Conservation (phyloP, 2,329 filamentous ascomycete species). For the Parastagonospora avenae region DNA sequence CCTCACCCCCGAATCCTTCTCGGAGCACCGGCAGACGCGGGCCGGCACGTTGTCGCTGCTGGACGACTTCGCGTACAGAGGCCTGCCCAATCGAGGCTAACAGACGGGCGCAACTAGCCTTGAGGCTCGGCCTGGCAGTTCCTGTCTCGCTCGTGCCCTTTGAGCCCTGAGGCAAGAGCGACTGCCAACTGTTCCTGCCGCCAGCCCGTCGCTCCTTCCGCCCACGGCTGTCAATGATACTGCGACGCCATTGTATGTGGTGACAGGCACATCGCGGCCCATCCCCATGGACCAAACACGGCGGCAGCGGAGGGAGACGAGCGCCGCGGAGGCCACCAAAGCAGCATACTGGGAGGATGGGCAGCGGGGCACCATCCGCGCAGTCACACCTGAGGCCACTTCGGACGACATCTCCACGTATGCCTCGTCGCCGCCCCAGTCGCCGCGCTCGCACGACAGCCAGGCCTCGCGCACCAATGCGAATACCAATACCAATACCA, state of each 20-base stretch:
- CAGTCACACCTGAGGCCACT: constrained; percentile 67
- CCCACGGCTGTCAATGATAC: constrained; percentile 26
- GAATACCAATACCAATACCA: too few species aligned
- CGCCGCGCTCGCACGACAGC: constrained; percentile 34
- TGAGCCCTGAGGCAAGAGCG: too few species aligned
- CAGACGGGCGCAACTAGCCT: neutral
- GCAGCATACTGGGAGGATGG: constrained; percentile 18
- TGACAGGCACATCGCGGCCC: constrained; percentile 17
- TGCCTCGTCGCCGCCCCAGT: constrained; percentile 36
- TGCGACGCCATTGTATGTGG: constrained; percentile 10
- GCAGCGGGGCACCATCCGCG: constrained; percentile 56
- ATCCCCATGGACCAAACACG: constrained; percentile 35
- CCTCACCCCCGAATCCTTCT: constrained; percentile 10
- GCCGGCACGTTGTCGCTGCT: constrained; percentile 9
- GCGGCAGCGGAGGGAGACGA: constrained; percentile 32
- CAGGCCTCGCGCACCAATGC: constrained; percentile 20
- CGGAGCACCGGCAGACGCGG: constrained; percentile 14
- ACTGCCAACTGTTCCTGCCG: neutral
- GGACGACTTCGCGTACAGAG: neutral
- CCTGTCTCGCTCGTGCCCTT: neutral
- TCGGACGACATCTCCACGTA: constrained; percentile 16
- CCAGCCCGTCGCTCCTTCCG: constrained; percentile 10
- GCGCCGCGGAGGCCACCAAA: constrained; percentile 24
- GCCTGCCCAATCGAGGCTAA: neutral
- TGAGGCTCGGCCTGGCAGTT: neutral